Percentiles rank a stretch among this genome's conserved stretches.
Evolutionary conservation across 1,284 basidiomycete genomes (phyloP).

Genomic region (Ustilago vetiveriae): DNA sequence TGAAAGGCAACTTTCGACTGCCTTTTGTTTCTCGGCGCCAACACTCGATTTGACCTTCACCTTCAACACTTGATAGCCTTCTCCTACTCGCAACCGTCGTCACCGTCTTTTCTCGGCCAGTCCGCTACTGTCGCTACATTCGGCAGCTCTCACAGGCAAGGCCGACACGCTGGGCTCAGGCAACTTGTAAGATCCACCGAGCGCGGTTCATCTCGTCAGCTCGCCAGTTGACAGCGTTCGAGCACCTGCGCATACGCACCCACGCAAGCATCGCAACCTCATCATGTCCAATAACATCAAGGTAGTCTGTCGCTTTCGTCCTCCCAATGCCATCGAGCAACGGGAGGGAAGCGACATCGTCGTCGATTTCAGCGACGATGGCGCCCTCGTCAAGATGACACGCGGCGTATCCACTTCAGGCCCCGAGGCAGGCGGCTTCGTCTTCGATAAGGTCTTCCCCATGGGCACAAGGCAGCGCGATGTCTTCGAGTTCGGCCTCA

Average conservation of each 20-base stretch:
- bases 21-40: background rate
- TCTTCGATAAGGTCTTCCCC: conserved; percentile 95
- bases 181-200: too few relatives aligned
- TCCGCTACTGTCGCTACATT: too few relatives aligned
- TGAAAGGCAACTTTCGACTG: background rate
- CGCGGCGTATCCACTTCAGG: conserved; percentile 62
- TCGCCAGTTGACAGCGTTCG: too few relatives aligned
- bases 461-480: conserved; percentile 90
- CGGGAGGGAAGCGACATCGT: conserved; percentile 89
- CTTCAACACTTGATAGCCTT: background rate
- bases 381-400: conserved; percentile 77
- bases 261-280: background rate
- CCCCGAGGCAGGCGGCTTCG: conserved; percentile 82
- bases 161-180: too few relatives aligned
- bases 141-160: too few relatives aligned
- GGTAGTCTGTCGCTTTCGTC: conserved; percentile 76
- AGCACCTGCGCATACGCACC: too few relatives aligned
- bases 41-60: too few relatives aligned
- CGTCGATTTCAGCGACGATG: conserved; percentile 83
- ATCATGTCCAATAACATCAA: conserved; percentile 64
- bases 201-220: too few relatives aligned
- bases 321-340: conserved; percentile 89
- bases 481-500: conserved; percentile 98
- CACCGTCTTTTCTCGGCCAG: background rate
- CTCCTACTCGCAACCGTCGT: background rate